Evolutionary conservation across 164 flowering plant species (phyloP), one percentile per base, ranked within the genome.

Genomic region (Macadamia integrifolia): DNA sequence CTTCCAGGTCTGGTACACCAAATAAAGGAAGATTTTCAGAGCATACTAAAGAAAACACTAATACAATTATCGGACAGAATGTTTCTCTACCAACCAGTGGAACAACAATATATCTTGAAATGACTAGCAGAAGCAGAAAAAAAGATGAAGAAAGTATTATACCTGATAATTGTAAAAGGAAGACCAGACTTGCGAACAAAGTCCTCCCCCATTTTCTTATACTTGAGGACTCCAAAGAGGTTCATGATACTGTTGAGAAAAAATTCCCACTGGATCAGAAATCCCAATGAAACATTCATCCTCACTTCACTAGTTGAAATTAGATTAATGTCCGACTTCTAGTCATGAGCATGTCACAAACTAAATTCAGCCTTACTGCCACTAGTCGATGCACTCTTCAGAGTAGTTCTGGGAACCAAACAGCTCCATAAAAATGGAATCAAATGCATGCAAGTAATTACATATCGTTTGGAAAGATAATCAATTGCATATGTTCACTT

Each of bases 181-280:
- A 90, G 75, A 58, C 91, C 92, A 72, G 96, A 90, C 44, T 77
- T 74, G 57, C 82, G 80, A 82, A 94, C 84, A 78, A 79, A 88
- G 76, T 94, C 97, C 76, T 94, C 98, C 32, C 95, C 98, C 94
- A 84, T 88, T 85, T 90, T 94, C 82, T 94, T 91, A 64, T 80
- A 94, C 78, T 94, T 94, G 75, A 94, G 96, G 72, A 94, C 98
- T 58, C 98, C 98, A 78, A 91, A 94, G 61, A 94, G 96, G 77
- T 94, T 94, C 96, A 94, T 91, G 72, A 94, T 86, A 80, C 98
- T 94, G 85, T 43, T 43, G 15, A 53, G 18, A 53, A 53, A 53
- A 11, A 11, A 11, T 14, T 31, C 49, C 17, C 46, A 46, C 62
- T 23, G 17, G 61, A 28, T 53, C 14, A 69, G 62, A 58, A 69